phyloP scores from a whole-genome alignment of 441 rosid genomes.

The Biscutella laevigata region DNA sequence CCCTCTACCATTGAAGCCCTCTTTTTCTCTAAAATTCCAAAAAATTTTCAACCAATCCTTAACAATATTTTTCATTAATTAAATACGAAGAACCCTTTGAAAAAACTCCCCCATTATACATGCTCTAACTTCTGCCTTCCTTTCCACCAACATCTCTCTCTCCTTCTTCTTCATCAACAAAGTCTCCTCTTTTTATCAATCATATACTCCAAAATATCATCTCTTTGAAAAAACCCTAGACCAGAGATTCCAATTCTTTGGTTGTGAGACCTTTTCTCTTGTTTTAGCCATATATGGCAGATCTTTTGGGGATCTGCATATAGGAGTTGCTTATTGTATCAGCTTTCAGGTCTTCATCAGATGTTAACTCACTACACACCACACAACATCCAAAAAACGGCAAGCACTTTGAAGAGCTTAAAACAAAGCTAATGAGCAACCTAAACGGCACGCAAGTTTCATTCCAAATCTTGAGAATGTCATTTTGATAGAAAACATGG shows the following conservation, averaged over 20 bases:
- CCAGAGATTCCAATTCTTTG: constrained; percentile 7
- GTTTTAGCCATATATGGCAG: constrained; percentile 29
- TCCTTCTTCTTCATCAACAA: background rate
- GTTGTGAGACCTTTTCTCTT: background rate
- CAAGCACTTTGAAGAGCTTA: constrained; percentile 11
- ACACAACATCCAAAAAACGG: constrained; percentile 20
- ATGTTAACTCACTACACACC: constrained; percentile 24
- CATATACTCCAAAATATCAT: background rate
- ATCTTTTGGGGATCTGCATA: constrained; percentile 45
- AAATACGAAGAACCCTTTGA: too few species aligned
- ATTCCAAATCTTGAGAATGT: constrained; percentile 22
- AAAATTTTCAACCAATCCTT: too few species aligned
- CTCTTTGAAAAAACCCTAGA: constrained; percentile 15
- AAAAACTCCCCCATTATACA: too few species aligned
- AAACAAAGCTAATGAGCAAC: background rate
- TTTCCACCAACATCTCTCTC: constrained; percentile 24
- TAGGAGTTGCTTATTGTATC: constrained; percentile 27
- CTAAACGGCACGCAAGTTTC: constrained; percentile 26
- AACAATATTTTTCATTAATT: too few species aligned
- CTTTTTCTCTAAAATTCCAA: too few species aligned
- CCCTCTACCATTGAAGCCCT: too few species aligned
- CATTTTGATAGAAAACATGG: constrained; percentile 26
- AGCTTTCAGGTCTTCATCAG: constrained; percentile 37
- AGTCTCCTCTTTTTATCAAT: background rate
- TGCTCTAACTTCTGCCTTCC: constrained; percentile 16